phyloP scores from a whole-genome alignment of 345 rosid genomes.

The Eucalyptus shirleyi region DNA sequence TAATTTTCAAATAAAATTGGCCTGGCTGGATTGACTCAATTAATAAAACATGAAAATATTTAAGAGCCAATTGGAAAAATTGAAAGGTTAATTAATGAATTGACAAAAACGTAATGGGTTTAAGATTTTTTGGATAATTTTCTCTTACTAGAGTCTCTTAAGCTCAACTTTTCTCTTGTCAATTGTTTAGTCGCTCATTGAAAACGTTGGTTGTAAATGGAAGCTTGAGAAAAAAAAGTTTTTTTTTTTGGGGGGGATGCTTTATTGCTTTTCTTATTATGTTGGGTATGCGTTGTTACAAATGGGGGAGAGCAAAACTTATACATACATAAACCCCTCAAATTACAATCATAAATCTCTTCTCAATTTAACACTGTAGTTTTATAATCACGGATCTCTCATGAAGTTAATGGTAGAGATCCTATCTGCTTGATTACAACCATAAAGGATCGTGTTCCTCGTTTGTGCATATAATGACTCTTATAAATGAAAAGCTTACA shows the following conservation, averaged over 20 bases:
- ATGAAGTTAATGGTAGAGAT: background rate
- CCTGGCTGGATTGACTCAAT: no score
- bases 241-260: background rate
- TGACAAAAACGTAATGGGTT: background rate
- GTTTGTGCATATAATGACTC: background rate
- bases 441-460: background rate
- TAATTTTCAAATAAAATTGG: background rate
- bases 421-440: background rate
- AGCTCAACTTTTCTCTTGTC: background rate
- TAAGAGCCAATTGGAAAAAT: no score
- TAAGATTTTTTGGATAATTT: no score
- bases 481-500: background rate
- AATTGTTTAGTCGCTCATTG: background rate
- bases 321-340: background rate
- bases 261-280: background rate
- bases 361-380: background rate
- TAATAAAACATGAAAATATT: no score
- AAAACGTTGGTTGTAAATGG: background rate
- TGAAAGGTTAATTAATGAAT: no score
- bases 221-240: background rate
- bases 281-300: background rate
- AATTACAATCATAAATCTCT: background rate
- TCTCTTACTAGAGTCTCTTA: background rate
- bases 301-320: background rate
- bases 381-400: background rate